Base-by-base conservation (phyloP, 208 protist species). In the Crithidia fasciculata region DNA sequence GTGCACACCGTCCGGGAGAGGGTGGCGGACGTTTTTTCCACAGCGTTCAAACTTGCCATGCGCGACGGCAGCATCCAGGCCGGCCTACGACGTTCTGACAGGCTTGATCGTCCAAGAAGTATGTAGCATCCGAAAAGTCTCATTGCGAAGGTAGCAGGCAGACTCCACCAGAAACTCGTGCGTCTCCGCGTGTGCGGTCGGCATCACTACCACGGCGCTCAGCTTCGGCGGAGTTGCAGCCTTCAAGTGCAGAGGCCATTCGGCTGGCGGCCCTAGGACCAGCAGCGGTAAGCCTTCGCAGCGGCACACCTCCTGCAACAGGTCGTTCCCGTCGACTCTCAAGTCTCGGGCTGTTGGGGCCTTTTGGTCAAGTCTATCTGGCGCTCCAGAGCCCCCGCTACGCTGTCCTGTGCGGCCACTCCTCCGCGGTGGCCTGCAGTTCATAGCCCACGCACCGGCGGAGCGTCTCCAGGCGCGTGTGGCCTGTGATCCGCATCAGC, bases 211-310 rank as follows among this genome's bases (percentile, higher is more conserved):
- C 5, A 39, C 64, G 15, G 37, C 63, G 5, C 13, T 19, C n/a
- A n/a, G 8, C 3, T 56, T 44, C 6, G 44, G 64, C 15, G 63
- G 39, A 19, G 63, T 41, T 19, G 63, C 45, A 15, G 2, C 15
- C 37, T 59, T 64, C 12, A 76, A 8, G 55, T 56, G 41, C 7
- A 64, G 71, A 8, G 61, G 47, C 61, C 41, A 54, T 18, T n/a
- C 40, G 50, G 8, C 36, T 13, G 5, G 2, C 6, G 62, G 49
- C 13, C 9, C 28, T 37, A 54, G 18, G 0, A 15, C 49, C 28
- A 41, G 16, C 19, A 19, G 8, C 50, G 54, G 54, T 37, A 58
- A n/a, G 15, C 19, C 16, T 2, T 57, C n/a, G 8, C 4, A 15
- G 40, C 45, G 16, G 2, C n/a, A 0, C 1, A 69, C 50, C 49